Conservation (phyloP, 306 rosid genomes). For the Medicago lupulina region DNA sequence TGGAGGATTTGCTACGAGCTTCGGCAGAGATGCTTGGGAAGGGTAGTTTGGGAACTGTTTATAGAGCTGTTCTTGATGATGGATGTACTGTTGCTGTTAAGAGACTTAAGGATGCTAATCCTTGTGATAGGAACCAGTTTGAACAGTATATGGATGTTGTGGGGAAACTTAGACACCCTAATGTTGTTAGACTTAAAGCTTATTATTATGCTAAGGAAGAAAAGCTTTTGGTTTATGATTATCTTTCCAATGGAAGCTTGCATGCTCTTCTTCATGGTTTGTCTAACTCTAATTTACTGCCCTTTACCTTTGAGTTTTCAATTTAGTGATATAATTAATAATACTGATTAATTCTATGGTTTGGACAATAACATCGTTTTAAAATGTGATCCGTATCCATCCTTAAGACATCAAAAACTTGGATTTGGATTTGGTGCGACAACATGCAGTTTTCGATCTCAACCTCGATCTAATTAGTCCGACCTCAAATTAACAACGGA, state of each 20-base stretch:
- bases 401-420: not conserved
- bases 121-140: constrained; percentile 79
- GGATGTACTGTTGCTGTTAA: constrained; percentile 85
- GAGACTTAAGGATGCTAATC: constrained; percentile 89
- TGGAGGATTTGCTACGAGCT: constrained; percentile 88
- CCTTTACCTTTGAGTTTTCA: not conserved
- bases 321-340: not conserved
- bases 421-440: no score
- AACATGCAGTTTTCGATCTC: no score
- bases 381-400: not conserved
- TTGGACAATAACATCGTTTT: not conserved
- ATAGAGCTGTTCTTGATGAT: constrained; percentile 84
- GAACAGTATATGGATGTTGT: constrained; percentile 95
- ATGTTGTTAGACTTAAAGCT: constrained; percentile 81
- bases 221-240: constrained; percentile 92
- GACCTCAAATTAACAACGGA: no score
- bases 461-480: no score
- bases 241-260: constrained; percentile 90
- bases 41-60: constrained; percentile 96
- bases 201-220: constrained; percentile 94
- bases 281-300: not conserved
- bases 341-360: not conserved
- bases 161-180: constrained; percentile 81
- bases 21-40: constrained; percentile 99
- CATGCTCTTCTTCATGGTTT: constrained; percentile 90